Evolutionary conservation across 257 asterid genomes (phyloP).

Genomic region (Ajuga chamaepitys): DNA sequence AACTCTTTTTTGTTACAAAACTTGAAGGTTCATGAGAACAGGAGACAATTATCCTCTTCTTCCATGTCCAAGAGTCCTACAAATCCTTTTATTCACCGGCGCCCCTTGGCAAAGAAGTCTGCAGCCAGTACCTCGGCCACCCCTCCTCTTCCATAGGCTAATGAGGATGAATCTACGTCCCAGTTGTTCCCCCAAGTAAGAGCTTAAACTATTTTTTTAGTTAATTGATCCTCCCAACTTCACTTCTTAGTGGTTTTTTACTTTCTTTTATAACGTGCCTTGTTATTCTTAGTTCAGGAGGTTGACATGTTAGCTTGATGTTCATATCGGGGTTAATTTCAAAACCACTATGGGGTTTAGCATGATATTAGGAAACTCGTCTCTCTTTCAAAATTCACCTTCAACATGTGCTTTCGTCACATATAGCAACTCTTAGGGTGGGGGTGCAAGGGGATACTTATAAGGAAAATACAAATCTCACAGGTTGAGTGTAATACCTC

Average conservation of each 20-base stretch:
- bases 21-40: constrained; percentile 76
- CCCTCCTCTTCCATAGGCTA: constrained; percentile 76
- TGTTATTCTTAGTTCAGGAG: background rate
- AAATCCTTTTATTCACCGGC: constrained; percentile 73
- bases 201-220: background rate
- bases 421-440: too few species aligned
- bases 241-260: background rate
- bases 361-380: too few species aligned
- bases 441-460: too few species aligned
- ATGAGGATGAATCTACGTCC: constrained; percentile 46
- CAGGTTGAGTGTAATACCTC: too few species aligned
- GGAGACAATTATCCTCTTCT: constrained; percentile 66
- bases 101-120: constrained; percentile 52
- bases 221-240: constrained; percentile 1
- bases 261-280: background rate
- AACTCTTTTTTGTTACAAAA: constrained; percentile 30
- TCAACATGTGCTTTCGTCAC: too few species aligned
- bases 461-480: too few species aligned
- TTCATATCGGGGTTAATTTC: background rate
- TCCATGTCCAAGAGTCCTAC: constrained; percentile 50
- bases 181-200: constrained; percentile 50
- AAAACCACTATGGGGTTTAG: too few species aligned
- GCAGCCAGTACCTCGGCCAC: constrained; percentile 35
- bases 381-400: too few species aligned
- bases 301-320: background rate